Base-by-base conservation (phyloP, 805 yeast genomes). In the Teunomyces funiuensis region DNA sequence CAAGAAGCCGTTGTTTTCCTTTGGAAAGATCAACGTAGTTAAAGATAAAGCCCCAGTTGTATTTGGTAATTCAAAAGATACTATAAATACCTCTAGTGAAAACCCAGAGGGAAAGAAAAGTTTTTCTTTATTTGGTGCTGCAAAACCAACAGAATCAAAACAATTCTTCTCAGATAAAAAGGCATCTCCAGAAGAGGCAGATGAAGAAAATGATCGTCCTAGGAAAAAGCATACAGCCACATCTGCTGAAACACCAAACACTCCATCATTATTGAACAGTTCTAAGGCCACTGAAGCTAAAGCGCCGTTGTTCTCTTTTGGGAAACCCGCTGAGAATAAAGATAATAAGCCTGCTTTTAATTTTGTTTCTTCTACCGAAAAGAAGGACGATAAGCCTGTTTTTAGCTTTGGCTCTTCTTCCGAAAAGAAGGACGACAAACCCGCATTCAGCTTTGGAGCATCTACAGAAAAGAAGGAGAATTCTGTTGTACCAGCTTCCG, bases 211-310 rank as follows among this genome's bases (percentile, higher is more conserved):
- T 7, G 20, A 6, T 17, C 25, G n/a, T 17, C 34, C 34, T 9
- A 31, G 34, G 13, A 31, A 31, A n/a, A 19, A 25, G 19, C 20
- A 14, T 15, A 2, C 16, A 7, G 18, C 20, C 5, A 14, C 6
- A 3, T 28, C 42, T 22, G 38, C 26, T 8, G 37, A 38, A 37
- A 22, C 44, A 20, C 14, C 28, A 9, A 37, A 36, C 5, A 52
- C 55, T 2, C 14, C 44, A 16, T 50, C 55, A 31, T 49, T 60
- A 1, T 58, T 57, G 40, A 55, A 51, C 8, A 28, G 34, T 14
- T 6, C 37, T 5, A 42, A 34, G 3, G 37, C 36, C 8, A 4
- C 33, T 30, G 3, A 36, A 33, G 17, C 29, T 28, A 23, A 33
- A 19, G 18, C 41, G 13, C 36, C 52, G 1, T 22, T 47, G 4